Evolutionary conservation across 257 asterid genomes (phyloP), one percentile per base, ranked within the genome.

Genomic region (Coffea eugenioides): DNA sequence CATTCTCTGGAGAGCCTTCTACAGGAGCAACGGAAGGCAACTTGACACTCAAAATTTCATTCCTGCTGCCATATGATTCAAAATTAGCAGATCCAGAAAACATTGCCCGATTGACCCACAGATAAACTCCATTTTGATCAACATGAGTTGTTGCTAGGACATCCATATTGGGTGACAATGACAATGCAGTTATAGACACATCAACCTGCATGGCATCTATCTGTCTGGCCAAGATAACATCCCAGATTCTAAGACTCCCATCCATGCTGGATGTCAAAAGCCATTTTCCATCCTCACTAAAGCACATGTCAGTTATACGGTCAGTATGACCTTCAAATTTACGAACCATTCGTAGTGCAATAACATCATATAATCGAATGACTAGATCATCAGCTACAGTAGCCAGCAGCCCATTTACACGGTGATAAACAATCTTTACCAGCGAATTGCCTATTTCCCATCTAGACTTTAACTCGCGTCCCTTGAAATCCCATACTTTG

Each of bases 211-310:
- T 75, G 69, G 96, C 98, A 85, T 94, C 97, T 77, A 94, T 87
- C 81, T 92, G 97, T 81, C 89, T 88, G 83, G 96, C 97, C 79
- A 94, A 82, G 57, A 93, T 90, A 13, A 93, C 90, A 88, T 94
- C 98, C 98, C 98, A 92, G 77, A 94, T 89, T 82, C 97, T 93
- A 48, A 94, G 82, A 15, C 90, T 94, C 79, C 97, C 97, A 84
- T 94, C 98, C 98, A 94, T 93, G 85, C 98, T 94, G 65, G 97
- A 94, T 25, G 93, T 86, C 78, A 92, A 82, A 74, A 94, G 97
- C 98, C 97, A 94, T 84, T 92, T 94, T 43, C 98, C 98, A 86
- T 94, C 98, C 83, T 93, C 97, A 54, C 97, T 94, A 81, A 93
- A 94, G 91, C 96, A 93, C 81, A 85, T 41, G 79, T 92, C 98